Conservation (phyloP, 352 stramenopile species). For the Phytopythium ostracodes region DNA sequence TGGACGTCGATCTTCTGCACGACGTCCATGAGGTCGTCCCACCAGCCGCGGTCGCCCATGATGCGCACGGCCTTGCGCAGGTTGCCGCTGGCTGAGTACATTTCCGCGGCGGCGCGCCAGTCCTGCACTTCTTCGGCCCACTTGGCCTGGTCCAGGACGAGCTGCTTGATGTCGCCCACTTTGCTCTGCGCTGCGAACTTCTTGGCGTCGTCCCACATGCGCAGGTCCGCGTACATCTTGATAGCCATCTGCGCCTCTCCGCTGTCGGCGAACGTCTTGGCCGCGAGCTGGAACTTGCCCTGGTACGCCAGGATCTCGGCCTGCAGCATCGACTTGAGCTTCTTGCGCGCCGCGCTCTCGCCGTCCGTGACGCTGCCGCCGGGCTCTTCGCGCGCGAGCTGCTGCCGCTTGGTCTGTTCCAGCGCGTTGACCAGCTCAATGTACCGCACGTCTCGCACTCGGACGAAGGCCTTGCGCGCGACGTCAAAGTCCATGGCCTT, state of each 20-base stretch:
- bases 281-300: slow-evolving; percentile 88
- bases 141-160: slow-evolving; percentile 88
- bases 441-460: slow-evolving; percentile 89
- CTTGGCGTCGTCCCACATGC: slow-evolving; percentile 94
- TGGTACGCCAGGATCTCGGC: slow-evolving; percentile 92
- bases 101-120: slow-evolving; percentile 87
- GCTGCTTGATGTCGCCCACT: slow-evolving; percentile 82
- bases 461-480: slow-evolving; percentile 85
- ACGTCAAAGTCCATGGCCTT: slow-evolving; percentile 80
- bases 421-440: slow-evolving; percentile 89
- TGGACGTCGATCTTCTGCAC: slow-evolving; percentile 50
- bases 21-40: slow-evolving; percentile 83
- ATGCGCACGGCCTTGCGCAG: slow-evolving; percentile 79
- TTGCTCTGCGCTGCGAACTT: slow-evolving; percentile 79
- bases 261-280: slow-evolving; percentile 82
- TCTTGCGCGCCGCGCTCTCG: slow-evolving; percentile 36
- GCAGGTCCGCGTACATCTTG: slow-evolving; percentile 92
- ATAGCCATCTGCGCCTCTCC: slow-evolving; percentile 86
- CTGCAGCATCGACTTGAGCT: slow-evolving; percentile 64
- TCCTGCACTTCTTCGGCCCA: slow-evolving; percentile 93
- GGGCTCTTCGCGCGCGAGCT: slow-evolving; percentile 29
- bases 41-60: slow-evolving; percentile 83
- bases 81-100: slow-evolving; percentile 90
- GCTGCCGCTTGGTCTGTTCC: slow-evolving; percentile 69
- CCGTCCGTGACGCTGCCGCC: slow-evolving; percentile 12